A percentile compares a stretch with the other conserved stretches of the same genome.
Evolutionary conservation across 768 basidiomycete genomes (phyloP).

Genomic region (Phlebiopsis flavidoalba): DNA sequence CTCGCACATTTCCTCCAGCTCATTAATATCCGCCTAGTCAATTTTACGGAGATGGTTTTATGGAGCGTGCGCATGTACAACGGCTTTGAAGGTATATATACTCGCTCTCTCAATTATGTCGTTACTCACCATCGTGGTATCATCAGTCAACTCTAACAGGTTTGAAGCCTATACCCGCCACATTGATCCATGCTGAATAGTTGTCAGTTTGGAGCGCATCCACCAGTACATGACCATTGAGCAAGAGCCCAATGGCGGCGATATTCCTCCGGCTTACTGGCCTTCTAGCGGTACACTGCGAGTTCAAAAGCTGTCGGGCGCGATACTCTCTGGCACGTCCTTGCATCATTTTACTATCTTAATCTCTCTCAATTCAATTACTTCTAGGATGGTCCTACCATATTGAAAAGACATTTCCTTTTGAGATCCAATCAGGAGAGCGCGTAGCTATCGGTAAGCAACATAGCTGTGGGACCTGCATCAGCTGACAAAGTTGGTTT

Average conservation of each 20-base stretch:
- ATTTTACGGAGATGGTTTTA: constrained; percentile 52
- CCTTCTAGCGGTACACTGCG: constrained; percentile 48
- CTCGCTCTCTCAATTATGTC: no score
- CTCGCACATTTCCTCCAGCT: not conserved
- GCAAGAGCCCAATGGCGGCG: constrained; percentile 40
- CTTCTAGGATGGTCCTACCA: constrained; percentile 45
- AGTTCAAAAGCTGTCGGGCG: constrained; percentile 48
- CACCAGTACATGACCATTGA: constrained; percentile 50
- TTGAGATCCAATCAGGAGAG: constrained; percentile 49
- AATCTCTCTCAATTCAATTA: not conserved
- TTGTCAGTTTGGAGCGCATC: constrained; percentile 42
- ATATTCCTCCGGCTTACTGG: constrained; percentile 57
- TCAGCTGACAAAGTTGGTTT: not conserved
- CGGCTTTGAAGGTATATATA: constrained; percentile 36
- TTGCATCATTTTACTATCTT: not conserved
- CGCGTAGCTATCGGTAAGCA: constrained; percentile 48
- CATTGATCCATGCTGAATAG: not conserved
- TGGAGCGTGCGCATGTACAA: constrained; percentile 41
- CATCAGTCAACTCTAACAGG: constrained; percentile 10
- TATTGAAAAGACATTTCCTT: constrained; percentile 47
- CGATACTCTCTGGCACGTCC: constrained; percentile 33
- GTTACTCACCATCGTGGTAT: not conserved
- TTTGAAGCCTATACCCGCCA: constrained; percentile 13
- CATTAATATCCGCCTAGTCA: constrained; percentile 26
- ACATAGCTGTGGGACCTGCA: not conserved